Conservation (phyloP, 1,284 basidiomycete species). For the Tausonia pullulans region DNA sequence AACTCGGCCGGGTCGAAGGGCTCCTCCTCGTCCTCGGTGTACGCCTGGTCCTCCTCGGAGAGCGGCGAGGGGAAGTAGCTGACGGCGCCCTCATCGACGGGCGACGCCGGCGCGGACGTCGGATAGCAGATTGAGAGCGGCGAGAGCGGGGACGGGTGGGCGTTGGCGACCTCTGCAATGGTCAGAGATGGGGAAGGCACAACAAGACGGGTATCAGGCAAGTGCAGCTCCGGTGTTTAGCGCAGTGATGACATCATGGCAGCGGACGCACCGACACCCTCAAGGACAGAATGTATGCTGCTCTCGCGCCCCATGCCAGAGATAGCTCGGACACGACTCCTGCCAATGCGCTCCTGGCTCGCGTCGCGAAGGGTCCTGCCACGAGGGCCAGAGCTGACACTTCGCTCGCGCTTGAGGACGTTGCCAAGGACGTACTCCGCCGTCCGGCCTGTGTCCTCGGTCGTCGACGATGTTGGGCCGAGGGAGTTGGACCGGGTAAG, state of each 20-base stretch:
- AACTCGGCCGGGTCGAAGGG: constrained; percentile 9
- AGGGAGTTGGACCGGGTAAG: constrained; percentile 7
- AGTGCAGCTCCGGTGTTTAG: background rate
- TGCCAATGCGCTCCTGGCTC: constrained; percentile 7
- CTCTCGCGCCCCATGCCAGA: background rate
- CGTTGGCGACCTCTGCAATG: background rate
- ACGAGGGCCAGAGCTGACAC: background rate
- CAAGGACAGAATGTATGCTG: background rate
- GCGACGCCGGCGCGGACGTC: constrained; percentile 1
- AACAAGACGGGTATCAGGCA: background rate
- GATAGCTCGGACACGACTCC: constrained; percentile 2
- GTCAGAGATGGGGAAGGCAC: background rate
- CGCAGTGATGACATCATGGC: background rate
- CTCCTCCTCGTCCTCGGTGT: constrained; percentile 12
- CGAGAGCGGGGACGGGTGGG: constrained; percentile 1
- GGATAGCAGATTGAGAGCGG: constrained; percentile 15
- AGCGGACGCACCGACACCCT: constrained; percentile 5
- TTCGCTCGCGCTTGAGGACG: background rate
- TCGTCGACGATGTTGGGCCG: background rate
- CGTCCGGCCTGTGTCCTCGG: background rate
- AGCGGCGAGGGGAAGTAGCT: background rate
- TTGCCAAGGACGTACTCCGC: background rate
- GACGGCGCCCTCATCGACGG: background rate
- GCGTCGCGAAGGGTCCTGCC: background rate
- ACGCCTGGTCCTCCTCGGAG: background rate